These are phyloP conservation scores for Hawksworthiomyces lignivorus DNA, from an alignment of 2,329 filamentous ascomycete species.

Conservation along the genomic window DNA sequence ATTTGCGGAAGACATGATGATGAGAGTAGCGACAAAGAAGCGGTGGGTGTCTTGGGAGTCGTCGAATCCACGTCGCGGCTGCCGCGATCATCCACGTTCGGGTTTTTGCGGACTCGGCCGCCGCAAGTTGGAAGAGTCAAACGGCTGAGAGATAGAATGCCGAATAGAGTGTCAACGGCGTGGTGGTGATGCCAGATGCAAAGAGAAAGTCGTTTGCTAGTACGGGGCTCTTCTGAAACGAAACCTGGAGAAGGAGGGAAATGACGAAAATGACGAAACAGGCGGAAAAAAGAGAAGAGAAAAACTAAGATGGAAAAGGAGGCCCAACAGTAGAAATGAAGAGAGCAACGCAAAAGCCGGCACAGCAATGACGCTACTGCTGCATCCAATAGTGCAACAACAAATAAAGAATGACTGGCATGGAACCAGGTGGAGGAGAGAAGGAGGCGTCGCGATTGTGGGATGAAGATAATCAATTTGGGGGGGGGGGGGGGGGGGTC, in stretches of 20 bases:
- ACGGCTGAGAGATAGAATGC: background rate
- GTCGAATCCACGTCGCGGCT: slow-evolving; percentile 8
- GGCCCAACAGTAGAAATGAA: too few relatives aligned
- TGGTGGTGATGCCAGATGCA: background rate
- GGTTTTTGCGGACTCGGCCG: slow-evolving; percentile 3
- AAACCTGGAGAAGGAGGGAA: background rate
- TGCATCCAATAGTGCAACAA: too few relatives aligned
- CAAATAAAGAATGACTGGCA: too few relatives aligned
- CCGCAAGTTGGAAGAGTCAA: background rate
- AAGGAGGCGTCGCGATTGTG: too few relatives aligned
- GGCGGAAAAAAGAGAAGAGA: background rate
- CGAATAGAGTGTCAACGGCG: background rate
- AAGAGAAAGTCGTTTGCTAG: background rate
- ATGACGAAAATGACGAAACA: slow-evolving; percentile 3
- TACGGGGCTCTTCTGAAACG: background rate
- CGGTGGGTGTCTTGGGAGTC: slow-evolving; percentile 17
- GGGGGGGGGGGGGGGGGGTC: too few relatives aligned
- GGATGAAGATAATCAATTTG: too few relatives aligned
- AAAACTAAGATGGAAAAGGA: background rate
- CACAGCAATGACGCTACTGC: too few relatives aligned
- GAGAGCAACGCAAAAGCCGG: too few relatives aligned
- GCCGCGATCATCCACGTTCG: slow-evolving; percentile 4
- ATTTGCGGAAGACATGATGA: slow-evolving; percentile 50
- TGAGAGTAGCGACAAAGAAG: background rate
- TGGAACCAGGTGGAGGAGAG: too few relatives aligned